Conservation (phyloP, 768 basidiomycete genomes). For the Mrakia frigida region DNA sequence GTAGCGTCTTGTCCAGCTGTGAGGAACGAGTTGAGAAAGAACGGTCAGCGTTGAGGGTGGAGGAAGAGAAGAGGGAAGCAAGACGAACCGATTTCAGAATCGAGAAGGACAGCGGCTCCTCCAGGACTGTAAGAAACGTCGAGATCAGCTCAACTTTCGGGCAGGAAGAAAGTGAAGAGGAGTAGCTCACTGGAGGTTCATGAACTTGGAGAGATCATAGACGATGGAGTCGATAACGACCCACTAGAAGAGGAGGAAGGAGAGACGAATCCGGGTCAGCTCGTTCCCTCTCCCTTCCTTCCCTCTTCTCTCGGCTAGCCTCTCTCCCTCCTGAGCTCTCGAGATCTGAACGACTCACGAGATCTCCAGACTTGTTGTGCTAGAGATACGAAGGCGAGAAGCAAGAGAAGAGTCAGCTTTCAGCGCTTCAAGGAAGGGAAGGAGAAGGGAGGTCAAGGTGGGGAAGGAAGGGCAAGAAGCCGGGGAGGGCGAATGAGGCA, state of each 20-base stretch:
- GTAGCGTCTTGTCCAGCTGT: conserved; percentile 77
- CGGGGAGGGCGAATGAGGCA: background rate
- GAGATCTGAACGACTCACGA: conserved; percentile 43
- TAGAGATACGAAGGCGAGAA: conserved; percentile 37
- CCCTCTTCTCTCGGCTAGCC: conserved; percentile 54
- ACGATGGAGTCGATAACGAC: conserved; percentile 77
- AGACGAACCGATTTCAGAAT: conserved; percentile 61
- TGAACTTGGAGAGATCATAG: conserved; percentile 75
- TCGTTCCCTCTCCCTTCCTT: conserved; percentile 54
- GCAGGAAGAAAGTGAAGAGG: background rate
- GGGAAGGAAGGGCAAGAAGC: conserved; percentile 7
- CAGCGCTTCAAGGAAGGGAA: background rate
- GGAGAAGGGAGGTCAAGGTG: background rate
- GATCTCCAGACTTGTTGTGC: conserved; percentile 73
- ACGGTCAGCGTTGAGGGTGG: conserved; percentile 16
- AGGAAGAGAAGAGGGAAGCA: too few species aligned
- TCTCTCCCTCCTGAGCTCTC: background rate
- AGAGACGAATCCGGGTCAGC: background rate
- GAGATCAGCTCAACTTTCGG: background rate
- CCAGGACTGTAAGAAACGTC: conserved; percentile 52
- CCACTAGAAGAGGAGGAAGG: conserved; percentile 53
- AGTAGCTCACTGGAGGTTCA: conserved; percentile 54
- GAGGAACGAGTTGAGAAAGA: background rate
- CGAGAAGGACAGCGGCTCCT: conserved; percentile 69
- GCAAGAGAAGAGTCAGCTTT: background rate